Evolutionary conservation across 2,329 filamentous ascomycete species (phyloP).

Genomic region (Graphiopsis chlorocephala): DNA sequence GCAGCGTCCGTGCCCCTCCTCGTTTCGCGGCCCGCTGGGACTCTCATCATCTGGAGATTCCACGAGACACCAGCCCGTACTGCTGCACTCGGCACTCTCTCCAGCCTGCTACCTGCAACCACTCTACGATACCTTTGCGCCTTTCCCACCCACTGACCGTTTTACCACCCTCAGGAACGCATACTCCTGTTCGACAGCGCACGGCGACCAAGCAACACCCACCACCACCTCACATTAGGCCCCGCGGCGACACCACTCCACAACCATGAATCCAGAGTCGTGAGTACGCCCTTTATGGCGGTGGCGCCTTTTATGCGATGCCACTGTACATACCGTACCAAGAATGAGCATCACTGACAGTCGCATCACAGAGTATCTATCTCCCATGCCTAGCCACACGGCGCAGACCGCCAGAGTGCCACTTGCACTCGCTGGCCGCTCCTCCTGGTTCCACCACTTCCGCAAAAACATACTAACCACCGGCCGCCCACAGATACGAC

Average conservation of each 20-base stretch:
- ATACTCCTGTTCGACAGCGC: neutral
- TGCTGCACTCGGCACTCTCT: neutral
- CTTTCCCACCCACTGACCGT: neutral
- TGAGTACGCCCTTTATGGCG: conserved; percentile 51
- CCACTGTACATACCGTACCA: conserved; percentile 22
- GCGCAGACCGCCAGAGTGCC: conserved; percentile 17
- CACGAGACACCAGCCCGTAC: conserved; percentile 12
- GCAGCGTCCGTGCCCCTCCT: conserved; percentile 4
- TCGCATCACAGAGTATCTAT: conserved; percentile 13
- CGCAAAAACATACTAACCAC: conserved; percentile 1
- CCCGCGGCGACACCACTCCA: conserved; percentile 9
- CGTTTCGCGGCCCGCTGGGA: conserved; percentile 16
- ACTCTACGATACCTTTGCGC: neutral
- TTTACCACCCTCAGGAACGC: neutral
- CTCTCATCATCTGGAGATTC: conserved; percentile 22
- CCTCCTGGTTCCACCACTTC: neutral
- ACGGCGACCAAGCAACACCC: neutral
- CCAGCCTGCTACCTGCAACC: conserved; percentile 3
- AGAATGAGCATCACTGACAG: conserved; percentile 10
- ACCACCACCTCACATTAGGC: neutral
- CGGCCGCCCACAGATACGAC: conserved; percentile 74
- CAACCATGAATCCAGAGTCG: conserved; percentile 84
- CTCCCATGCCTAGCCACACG: neutral
- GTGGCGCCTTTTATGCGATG: conserved; percentile 9
- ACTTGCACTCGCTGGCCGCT: conserved; percentile 4